Base-by-base conservation (phyloP, 768 basidiomycete species). In the Cystoderma amianthinum region DNA sequence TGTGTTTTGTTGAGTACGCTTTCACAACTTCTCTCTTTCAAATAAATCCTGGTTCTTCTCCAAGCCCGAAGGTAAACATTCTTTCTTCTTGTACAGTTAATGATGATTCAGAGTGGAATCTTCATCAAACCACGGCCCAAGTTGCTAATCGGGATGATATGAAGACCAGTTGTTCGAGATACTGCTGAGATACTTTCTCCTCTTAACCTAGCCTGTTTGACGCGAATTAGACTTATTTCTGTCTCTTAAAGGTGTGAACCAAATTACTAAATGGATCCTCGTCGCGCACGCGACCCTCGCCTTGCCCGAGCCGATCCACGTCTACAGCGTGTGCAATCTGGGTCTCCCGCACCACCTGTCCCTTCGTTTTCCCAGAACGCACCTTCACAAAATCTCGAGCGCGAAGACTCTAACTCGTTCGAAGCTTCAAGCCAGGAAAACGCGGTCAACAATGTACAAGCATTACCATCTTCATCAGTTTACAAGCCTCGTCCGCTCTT, bases 31-130 rank as follows among this genome's bases (percentile, higher is more conserved):
- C 25, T n/a, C 7, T 28, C 25, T 7, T 7, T n/a, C 7, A 28
- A 28, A 28, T 7, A 7, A 7, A 7, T 7, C 25, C 50, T 23
- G 49, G 34, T 40, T 51, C 53, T 38, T 16, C 28, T 30, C 18
- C 28, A 21, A 52, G 47, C 7, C 7, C n/a, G 25, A 28, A 28
- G 7, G 25, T 7, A 7, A 28, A n/a, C n/a, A 7, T 28, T 30
- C 44, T 32, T 20, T 24, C 17, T 22, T 12, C 36, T 13, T 23
- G 19, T 41, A 15, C 19, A 42, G 53, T 54, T 58, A 22, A 58
- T 60, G 88, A 91, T 90, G 85, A 91, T 77, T 85, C 82, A 85
- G 88, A 91, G 88, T 91, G 88, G 88, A 87, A 80, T 67, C 88
- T 82, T 64, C 60, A 84, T 76, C 67, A 72, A 89, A 77, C 84